These are phyloP conservation scores for Calonectria honghensis DNA, from an alignment of 2,329 filamentous ascomycete species.

Conservation along the genomic window DNA sequence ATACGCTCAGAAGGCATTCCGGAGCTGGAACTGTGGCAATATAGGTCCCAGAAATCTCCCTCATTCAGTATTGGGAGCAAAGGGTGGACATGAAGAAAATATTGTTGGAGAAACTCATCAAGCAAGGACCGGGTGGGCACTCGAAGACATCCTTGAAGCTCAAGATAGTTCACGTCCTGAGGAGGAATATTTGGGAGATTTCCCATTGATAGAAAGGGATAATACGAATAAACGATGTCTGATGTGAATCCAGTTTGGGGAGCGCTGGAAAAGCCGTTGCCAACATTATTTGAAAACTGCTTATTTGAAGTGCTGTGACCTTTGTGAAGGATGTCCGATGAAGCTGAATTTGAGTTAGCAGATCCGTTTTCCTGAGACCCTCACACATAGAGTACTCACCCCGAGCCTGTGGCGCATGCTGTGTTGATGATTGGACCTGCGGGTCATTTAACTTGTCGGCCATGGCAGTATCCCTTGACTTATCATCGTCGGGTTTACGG, in stretches of 20 bases:
- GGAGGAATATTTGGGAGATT: slow-evolving; percentile 42
- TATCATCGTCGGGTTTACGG: not conserved
- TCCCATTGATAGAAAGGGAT: slow-evolving; percentile 42
- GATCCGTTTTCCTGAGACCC: not conserved
- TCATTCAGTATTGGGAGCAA: slow-evolving; percentile 45
- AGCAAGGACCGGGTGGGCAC: slow-evolving; percentile 40
- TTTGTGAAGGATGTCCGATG: slow-evolving; percentile 5
- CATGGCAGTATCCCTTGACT: slow-evolving; percentile 37
- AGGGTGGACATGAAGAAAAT: slow-evolving; percentile 46
- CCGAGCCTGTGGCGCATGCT: slow-evolving; percentile 7
- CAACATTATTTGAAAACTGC: slow-evolving; percentile 17
- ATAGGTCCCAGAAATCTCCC: slow-evolving; percentile 49
- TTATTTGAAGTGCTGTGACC: slow-evolving; percentile 1
- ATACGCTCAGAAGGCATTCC: slow-evolving; percentile 54
- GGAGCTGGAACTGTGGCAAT: slow-evolving; percentile 38
- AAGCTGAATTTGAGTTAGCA: slow-evolving; percentile 21
- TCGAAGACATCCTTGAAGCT: slow-evolving; percentile 43
- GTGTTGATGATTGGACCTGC: slow-evolving; percentile 1
- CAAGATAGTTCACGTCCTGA: slow-evolving; percentile 44
- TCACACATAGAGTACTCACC: slow-evolving; percentile 5
- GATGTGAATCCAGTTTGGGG: slow-evolving; percentile 36
- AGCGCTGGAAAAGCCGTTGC: slow-evolving; percentile 23
- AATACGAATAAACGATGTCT: slow-evolving; percentile 45
- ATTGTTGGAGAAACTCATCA: slow-evolving; percentile 45
- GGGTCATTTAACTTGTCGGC: slow-evolving; percentile 19